A percentile compares a stretch with the other conserved stretches of the same genome.
Evolutionary conservation across 1,139 yeast species (phyloP).

Genomic region (Trichomonascaceae sp.): DNA sequence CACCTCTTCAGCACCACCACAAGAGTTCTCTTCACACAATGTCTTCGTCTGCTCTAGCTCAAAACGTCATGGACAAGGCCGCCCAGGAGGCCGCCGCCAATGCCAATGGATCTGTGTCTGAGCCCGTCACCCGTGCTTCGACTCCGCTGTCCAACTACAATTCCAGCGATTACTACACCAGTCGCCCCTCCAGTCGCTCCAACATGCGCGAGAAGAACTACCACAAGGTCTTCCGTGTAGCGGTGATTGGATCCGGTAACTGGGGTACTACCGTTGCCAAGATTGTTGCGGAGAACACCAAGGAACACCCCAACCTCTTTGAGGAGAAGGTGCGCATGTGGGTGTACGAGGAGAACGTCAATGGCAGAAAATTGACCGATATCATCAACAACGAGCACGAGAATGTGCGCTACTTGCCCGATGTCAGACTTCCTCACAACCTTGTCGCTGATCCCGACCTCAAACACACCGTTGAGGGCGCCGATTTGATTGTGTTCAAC

Average conservation of each 20-base stretch:
- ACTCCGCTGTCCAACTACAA: not conserved
- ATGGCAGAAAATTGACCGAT: slow-evolving; percentile 63
- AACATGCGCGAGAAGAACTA: slow-evolving; percentile 8
- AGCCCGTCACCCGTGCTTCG: not conserved
- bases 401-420: slow-evolving; percentile 70
- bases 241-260: slow-evolving; percentile 32
- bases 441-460: slow-evolving; percentile 76
- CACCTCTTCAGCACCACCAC: too few relatives aligned
- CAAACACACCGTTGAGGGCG: slow-evolving; percentile 53
- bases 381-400: slow-evolving; percentile 79
- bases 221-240: slow-evolving; percentile 5
- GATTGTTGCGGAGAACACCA: slow-evolving; percentile 76
- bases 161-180: slow-evolving; percentile 5
- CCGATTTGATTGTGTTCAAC: slow-evolving; percentile 79
- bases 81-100: too few relatives aligned
- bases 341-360: slow-evolving; percentile 70
- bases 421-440: slow-evolving; percentile 64
- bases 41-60: too few relatives aligned
- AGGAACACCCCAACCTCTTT: slow-evolving; percentile 55
- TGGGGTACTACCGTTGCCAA: slow-evolving; percentile 90
- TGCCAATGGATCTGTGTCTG: too few relatives aligned
- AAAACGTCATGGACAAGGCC: too few relatives aligned
- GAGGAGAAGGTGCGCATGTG: slow-evolving; percentile 72
- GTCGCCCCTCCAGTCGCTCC: slow-evolving; percentile 7
- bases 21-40: too few relatives aligned